phyloP scores from a whole-genome alignment of 2,329 filamentous ascomycete genomes.

The Hirsutella minnesotensis region DNA sequence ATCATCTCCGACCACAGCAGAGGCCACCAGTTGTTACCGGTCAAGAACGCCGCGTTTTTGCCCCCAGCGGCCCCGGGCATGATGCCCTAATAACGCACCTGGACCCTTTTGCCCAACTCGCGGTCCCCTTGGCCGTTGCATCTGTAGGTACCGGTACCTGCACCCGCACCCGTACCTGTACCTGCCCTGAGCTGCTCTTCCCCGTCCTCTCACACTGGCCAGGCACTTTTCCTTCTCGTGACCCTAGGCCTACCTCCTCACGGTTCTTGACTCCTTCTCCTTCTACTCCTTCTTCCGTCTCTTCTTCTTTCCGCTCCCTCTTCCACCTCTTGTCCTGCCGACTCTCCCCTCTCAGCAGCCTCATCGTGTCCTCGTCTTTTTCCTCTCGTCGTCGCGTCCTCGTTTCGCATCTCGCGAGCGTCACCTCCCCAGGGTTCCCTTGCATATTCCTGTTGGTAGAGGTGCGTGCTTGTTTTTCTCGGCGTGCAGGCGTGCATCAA shows the following conservation, averaged over 20 bases:
- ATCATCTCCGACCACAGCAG: too few species aligned
- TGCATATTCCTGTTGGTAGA: slow-evolving; percentile 1
- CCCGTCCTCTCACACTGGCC: background rate
- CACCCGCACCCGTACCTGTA: too few species aligned
- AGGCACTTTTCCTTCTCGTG: background rate
- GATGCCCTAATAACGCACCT: too few species aligned
- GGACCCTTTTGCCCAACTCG: too few species aligned
- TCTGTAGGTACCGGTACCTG: too few species aligned
- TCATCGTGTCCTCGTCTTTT: background rate
- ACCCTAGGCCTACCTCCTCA: too few species aligned
- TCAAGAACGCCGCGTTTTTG: too few species aligned
- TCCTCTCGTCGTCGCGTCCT: background rate
- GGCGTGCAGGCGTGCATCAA: background rate
- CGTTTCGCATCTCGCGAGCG: background rate
- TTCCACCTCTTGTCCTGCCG: background rate
- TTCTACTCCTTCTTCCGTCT: background rate
- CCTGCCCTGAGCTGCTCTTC: too few species aligned
- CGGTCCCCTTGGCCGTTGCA: too few species aligned
- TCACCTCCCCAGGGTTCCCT: background rate
- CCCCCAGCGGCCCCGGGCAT: too few species aligned
- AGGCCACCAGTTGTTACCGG: too few species aligned
- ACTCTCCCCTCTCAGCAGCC: background rate
- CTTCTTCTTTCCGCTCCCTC: slow-evolving; percentile 1
- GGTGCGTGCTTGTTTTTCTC: background rate
- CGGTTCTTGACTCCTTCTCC: slow-evolving; percentile 2